These are phyloP conservation scores for Psilocybe tampanensis DNA, from an alignment of 768 basidiomycete genomes.

Conservation along the genomic window DNA sequence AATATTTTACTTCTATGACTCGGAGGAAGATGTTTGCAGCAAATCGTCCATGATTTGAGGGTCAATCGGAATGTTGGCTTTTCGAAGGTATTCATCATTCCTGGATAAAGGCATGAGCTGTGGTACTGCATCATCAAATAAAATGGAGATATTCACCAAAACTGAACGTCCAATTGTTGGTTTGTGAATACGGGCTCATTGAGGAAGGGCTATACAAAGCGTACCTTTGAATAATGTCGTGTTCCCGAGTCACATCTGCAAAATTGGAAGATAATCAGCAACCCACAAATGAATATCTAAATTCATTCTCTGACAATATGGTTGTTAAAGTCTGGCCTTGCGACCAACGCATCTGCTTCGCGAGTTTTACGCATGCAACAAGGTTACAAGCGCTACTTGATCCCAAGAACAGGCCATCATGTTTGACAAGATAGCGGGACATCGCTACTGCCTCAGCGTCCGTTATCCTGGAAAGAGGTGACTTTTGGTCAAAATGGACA, in stretches of 20 bases:
- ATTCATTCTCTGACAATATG: constrained; percentile 71
- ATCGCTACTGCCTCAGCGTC: constrained; percentile 95
- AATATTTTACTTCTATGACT: too few relatives aligned
- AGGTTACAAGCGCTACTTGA: constrained; percentile 97
- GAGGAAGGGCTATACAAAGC: not conserved
- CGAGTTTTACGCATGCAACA: constrained; percentile 85
- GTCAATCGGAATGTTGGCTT: constrained; percentile 46
- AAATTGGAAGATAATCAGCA: not conserved
- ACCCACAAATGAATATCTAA: not conserved
- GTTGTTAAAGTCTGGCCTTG: constrained; percentile 80
- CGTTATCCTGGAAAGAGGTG: constrained; percentile 63
- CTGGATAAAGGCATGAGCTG: constrained; percentile 22
- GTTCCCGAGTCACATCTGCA: constrained; percentile 86
- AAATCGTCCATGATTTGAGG: constrained; percentile 44
- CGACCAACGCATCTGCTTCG: constrained; percentile 67
- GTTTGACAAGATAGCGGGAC: constrained; percentile 88
- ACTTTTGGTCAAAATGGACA: not conserved
- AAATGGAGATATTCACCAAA: constrained; percentile 37
- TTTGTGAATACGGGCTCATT: not conserved
- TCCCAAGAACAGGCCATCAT: constrained; percentile 93
- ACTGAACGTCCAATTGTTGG: constrained; percentile 28
- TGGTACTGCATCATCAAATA: not conserved
- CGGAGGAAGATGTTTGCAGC: too few relatives aligned
- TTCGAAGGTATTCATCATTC: constrained; percentile 56
- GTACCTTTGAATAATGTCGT: constrained; percentile 91